Base-by-base conservation (phyloP, 2,329 filamentous ascomycete species). In the Xylaria sp. region DNA sequence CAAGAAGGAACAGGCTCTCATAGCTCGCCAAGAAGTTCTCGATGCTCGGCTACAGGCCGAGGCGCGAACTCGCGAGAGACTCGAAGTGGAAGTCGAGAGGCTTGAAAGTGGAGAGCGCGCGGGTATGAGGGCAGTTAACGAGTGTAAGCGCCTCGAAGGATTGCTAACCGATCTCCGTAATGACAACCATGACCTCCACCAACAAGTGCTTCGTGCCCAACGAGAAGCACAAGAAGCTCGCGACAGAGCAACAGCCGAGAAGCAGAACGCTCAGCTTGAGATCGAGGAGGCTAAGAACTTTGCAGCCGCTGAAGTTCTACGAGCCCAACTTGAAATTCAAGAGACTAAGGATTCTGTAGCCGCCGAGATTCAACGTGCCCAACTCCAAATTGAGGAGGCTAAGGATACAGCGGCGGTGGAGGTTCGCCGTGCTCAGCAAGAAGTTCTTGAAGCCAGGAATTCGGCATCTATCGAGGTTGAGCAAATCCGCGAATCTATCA, bases 221-320 rank as follows among this genome's bases (percentile, higher is more conserved):
- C 89, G 93, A 60, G 94, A 97, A 76, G 92, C 95, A 74, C 88
- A 93, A 68, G 93, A 97, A 76, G 93, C 93, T 15, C 89, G 91
- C 69, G 93, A 97, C 75, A 90, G 90, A 59, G 93, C 90, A 66
- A 89, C 90, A 44, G 28, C 31, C 33, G 68, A 72, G 44, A 69
- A 53, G 44, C 48, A 71, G 20, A 59, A 20, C 36, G 40, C 36
- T 23, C 59, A 67, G 53, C 56, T 68, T 48, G 69, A 69, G n/a
- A 58, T 71, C 17, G 57, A 69, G 13, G 61, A 67, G 56, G 62
- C 51, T 17, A 64, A 57, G 33, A 64, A 68, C 4, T 54, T 38
- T 2, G 66, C 68, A 11, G 68, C 60, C 2, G 49, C 48, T 5
- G 57, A 72, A 49, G 36, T 71, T 20, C 56, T 64, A 61, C 88